Base-by-base conservation (phyloP, 2,329 filamentous ascomycete species). In the Shiraia sp. region DNA sequence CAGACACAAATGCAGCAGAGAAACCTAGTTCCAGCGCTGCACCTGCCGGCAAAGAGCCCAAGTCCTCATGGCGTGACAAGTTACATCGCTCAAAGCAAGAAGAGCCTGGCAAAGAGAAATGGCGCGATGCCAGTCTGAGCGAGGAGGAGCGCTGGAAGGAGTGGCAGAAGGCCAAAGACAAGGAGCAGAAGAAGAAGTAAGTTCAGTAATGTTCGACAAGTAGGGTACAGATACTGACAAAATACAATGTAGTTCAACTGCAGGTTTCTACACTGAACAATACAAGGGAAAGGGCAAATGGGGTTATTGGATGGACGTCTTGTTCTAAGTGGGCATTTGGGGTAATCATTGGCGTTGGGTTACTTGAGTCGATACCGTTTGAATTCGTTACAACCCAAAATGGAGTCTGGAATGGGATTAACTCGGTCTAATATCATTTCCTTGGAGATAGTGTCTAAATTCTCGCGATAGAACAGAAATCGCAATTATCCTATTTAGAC, bases 91-190 rank as follows among this genome's bases (percentile, higher is more conserved):
- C 41, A 40, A 15, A 16, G 13, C 23, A 25, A 4, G 31, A 37
- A 10, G 33, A 37, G 14, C 42, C 40, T 6, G 51, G 55, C 10
- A 57, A 61, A 10, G 56, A 60, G 9, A 48, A 32, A 15, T 61
- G 55, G 56, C 45, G 52, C 25, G 53, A 61, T 37, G 53, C 52
- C 3, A 55, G 38, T 4, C 38, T 59, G 13, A 50, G 42, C 26
- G 55, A 62, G 2, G 47, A 61, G 22, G 53, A 62, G 32, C 40
- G 57, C 4, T 63, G 57, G 58, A 59, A 59, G 34, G 45, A 56
- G 2, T 62, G 58, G 59, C 46, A 61, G 7, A 62, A 59, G 37
- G 51, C 46, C 2, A 59, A 53, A 40, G 55, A 59, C 29, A 52
- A 24, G 39, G 55, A 57, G 40, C 49, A 50, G 40, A 24, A 38